Evolutionary conservation across 2,329 filamentous ascomycete species (phyloP).

Genomic region (Sordariomycetes sp.): DNA sequence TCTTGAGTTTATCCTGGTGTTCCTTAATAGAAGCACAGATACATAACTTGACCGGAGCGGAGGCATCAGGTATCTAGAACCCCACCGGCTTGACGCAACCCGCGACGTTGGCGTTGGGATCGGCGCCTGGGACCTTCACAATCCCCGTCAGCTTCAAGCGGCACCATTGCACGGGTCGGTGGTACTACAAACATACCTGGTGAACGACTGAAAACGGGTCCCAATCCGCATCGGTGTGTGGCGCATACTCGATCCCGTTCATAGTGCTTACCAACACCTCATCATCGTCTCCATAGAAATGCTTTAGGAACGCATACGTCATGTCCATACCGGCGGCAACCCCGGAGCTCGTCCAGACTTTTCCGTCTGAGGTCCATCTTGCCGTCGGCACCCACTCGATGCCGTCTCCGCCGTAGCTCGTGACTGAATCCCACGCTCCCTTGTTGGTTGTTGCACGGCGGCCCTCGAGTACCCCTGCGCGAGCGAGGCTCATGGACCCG

Average conservation of each 20-base stretch:
- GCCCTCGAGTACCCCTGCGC: conserved; percentile 41
- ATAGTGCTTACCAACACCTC: neutral
- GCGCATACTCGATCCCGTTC: conserved; percentile 12
- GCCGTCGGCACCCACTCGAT: conserved; percentile 42
- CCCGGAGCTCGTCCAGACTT: conserved; percentile 49
- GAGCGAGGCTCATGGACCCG: conserved; percentile 38
- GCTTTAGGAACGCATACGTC: conserved; percentile 16
- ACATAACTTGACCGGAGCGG: no score
- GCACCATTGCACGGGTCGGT: neutral
- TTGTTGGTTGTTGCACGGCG: conserved; percentile 50
- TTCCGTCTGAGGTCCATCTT: conserved; percentile 46
- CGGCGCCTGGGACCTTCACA: conserved; percentile 1
- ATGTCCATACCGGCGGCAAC: conserved; percentile 31
- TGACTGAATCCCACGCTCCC: conserved; percentile 17
- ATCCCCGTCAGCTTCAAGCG: neutral
- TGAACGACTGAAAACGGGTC: conserved; percentile 12
- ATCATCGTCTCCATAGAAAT: neutral
- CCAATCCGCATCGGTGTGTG: conserved; percentile 9
- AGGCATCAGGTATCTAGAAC: no score
- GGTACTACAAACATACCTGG: conserved; percentile 6
- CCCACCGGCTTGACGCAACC: neutral
- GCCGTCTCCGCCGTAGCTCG: conserved; percentile 19
- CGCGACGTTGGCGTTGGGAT: neutral
- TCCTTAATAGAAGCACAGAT: no score
- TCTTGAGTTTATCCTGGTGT: no score